Conservation (phyloP, 768 basidiomycete species). For the Asterophora parasitica region DNA sequence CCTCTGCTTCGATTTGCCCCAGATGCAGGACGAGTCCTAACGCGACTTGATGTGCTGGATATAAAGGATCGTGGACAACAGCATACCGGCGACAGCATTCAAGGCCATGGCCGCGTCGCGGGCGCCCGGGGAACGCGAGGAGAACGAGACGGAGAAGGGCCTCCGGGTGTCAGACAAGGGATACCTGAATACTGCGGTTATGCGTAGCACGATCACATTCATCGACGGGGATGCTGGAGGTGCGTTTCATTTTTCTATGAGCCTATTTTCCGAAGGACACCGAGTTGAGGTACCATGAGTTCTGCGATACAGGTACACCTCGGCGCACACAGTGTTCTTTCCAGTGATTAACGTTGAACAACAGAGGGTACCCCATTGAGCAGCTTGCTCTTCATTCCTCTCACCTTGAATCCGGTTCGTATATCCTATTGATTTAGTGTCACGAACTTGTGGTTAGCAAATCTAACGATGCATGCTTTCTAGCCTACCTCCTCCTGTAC, state of each 20-base stretch:
- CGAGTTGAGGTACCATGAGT: constrained; percentile 27
- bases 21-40: too few relatives aligned
- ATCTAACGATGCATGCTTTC: constrained; percentile 1
- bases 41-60: background rate
- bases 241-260: constrained; percentile 23
- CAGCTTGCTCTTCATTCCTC: constrained; percentile 77
- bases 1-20: background rate
- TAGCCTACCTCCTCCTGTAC: constrained; percentile 84
- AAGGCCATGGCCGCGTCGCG: constrained; percentile 63
- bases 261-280: too few relatives aligned
- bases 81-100: constrained; percentile 76
- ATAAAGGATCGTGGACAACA: constrained; percentile 72
- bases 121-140: constrained; percentile 58
- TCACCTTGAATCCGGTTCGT: constrained; percentile 65
- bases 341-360: background rate
- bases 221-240: constrained; percentile 88
- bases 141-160: constrained; percentile 82
- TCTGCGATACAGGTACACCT: constrained; percentile 63
- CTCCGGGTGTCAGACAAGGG: constrained; percentile 76
- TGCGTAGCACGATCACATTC: constrained; percentile 78
- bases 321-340: too few relatives aligned
- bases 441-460: too few relatives aligned
- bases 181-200: constrained; percentile 79
- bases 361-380: constrained; percentile 91
- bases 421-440: background rate